These are phyloP conservation scores for Bisporella sp. DNA, from an alignment of 2,329 filamentous ascomycete species.

Conservation along the genomic window DNA sequence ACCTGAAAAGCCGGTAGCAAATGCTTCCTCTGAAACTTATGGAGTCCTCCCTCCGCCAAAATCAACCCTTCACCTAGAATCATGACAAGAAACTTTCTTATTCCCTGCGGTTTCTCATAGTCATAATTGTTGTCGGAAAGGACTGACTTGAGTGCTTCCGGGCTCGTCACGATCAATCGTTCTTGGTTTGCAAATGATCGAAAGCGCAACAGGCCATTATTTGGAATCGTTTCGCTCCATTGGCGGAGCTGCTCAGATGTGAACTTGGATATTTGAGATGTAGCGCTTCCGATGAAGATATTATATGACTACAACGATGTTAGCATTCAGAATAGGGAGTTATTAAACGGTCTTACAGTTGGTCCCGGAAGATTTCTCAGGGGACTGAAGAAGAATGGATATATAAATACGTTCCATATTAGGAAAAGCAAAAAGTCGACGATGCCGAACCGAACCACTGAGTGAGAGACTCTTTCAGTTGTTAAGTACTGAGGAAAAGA, in stretches of 20 bases:
- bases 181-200: conserved; percentile 53
- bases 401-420: conserved; percentile 14
- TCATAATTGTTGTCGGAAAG: conserved; percentile 62
- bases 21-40: conserved; percentile 69
- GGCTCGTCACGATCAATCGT: conserved; percentile 47
- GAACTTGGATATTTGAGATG: conserved; percentile 7
- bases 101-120: conserved; percentile 52
- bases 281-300: conserved; percentile 1
- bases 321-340: not conserved
- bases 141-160: conserved; percentile 60
- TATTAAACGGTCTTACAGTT: conserved; percentile 8
- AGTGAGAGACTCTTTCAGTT: no score
- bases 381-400: conserved; percentile 16
- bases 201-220: conserved; percentile 63
- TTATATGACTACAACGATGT: not conserved
- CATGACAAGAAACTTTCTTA: conserved; percentile 49
- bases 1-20: conserved; percentile 76
- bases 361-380: conserved; percentile 15
- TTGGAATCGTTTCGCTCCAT: conserved; percentile 47
- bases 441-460: no score
- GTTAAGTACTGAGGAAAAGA: no score
- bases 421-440: no score
- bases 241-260: conserved; percentile 12
- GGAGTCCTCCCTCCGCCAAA: conserved; percentile 72
- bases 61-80: conserved; percentile 66